Evolutionary conservation across 306 rosid genomes (phyloP).

Genomic region (Glycine latifolia): DNA sequence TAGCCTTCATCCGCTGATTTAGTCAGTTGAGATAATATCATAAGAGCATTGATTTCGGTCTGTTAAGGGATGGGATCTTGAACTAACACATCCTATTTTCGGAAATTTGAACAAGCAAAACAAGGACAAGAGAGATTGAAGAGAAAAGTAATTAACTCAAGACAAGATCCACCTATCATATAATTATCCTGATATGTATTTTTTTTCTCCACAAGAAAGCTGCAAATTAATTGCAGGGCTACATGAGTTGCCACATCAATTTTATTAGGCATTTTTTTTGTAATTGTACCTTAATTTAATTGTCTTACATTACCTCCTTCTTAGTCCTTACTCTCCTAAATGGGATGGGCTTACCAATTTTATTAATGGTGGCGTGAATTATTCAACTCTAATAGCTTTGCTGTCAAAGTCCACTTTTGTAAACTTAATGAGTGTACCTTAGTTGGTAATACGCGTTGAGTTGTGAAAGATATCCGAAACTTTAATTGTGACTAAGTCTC

Average conservation of each 20-base stretch:
- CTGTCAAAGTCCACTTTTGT: not conserved
- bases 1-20: slow-evolving; percentile 35
- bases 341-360: not conserved
- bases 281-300: slow-evolving; percentile 15
- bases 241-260: slow-evolving; percentile 10
- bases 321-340: not conserved
- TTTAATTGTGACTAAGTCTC: no score
- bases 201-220: not conserved
- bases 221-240: not conserved
- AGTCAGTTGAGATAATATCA: slow-evolving; percentile 16
- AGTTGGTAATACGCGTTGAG: no score
- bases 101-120: slow-evolving; percentile 47
- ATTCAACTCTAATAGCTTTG: not conserved
- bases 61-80: slow-evolving; percentile 43
- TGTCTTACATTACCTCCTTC: not conserved
- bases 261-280: not conserved
- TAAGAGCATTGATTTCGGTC: slow-evolving; percentile 32
- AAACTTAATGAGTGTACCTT: no score
- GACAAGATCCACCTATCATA: slow-evolving; percentile 3
- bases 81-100: slow-evolving; percentile 36
- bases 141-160: slow-evolving; percentile 3
- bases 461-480: no score
- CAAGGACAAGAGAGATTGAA: slow-evolving; percentile 17
- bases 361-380: not conserved
- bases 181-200: not conserved